These are phyloP conservation scores for Lolium multiflorum DNA, from an alignment of 176 grass and related monocot genomes.

Conservation along the genomic window DNA sequence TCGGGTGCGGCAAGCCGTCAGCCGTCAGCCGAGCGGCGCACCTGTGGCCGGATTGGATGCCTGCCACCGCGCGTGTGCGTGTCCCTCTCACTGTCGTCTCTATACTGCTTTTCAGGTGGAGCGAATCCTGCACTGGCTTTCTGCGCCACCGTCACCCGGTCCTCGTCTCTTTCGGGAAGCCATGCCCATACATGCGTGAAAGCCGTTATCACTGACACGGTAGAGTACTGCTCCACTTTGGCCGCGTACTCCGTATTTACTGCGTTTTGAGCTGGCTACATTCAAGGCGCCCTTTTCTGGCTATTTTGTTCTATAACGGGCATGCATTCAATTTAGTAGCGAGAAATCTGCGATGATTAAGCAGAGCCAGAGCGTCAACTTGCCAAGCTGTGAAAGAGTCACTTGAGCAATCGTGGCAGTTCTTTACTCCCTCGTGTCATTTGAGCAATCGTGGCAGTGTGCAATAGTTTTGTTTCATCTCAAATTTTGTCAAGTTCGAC, in stretches of 20 bases:
- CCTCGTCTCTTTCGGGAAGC: neutral
- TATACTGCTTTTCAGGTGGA: neutral
- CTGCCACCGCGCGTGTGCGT: neutral
- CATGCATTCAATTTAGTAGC: neutral
- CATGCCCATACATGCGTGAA: neutral
- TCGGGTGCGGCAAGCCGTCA: constrained; percentile 34
- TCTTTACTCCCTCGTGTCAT: too few relatives aligned
- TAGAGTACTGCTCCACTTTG: neutral
- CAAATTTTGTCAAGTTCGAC: too few relatives aligned
- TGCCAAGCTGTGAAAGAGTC: too few relatives aligned
- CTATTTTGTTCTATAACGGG: neutral
- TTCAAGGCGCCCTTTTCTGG: neutral
- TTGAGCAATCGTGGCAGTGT: too few relatives aligned
- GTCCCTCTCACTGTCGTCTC: neutral
- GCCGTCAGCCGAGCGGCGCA: too few relatives aligned
- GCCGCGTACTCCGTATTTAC: neutral
- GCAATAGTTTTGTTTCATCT: too few relatives aligned
- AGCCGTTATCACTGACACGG: neutral
- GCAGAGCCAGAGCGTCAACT: too few relatives aligned
- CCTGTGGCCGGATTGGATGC: too few relatives aligned
- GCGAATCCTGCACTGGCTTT: constrained; percentile 17
- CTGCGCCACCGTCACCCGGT: neutral
- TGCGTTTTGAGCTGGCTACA: neutral
- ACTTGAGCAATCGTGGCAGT: too few relatives aligned
- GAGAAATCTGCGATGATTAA: too few relatives aligned